phyloP scores from a whole-genome alignment of 106 monocot species.

The Iris macrosiphon region DNA sequence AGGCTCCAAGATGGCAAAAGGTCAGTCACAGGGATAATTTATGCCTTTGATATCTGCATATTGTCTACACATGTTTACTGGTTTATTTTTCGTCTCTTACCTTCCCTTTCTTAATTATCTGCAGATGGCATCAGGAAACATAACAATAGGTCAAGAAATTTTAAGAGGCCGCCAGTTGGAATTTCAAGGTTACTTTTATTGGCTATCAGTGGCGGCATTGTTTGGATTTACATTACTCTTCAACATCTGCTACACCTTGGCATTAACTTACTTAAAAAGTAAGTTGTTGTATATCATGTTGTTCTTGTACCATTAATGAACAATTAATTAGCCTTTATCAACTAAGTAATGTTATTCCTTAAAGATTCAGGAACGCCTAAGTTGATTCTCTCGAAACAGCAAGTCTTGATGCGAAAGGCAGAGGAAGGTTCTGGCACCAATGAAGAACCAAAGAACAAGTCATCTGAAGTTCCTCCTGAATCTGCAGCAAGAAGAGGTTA shows the following conservation, averaged over 20 bases:
- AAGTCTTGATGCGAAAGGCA: neutral
- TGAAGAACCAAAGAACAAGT: neutral
- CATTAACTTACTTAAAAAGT: slow-evolving; percentile 14
- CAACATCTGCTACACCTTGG: slow-evolving; percentile 11
- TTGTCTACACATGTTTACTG: too few relatives aligned
- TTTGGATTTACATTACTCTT: slow-evolving; percentile 9
- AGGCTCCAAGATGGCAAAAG: slow-evolving; percentile 22
- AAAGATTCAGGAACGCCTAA: slow-evolving; percentile 11
- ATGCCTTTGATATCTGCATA: too few relatives aligned
- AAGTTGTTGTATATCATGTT: neutral
- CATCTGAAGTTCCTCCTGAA: neutral
- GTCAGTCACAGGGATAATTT: too few relatives aligned
- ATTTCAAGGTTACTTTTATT: slow-evolving; percentile 4
- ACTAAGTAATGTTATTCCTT: too few relatives aligned
- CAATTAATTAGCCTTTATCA: neutral
- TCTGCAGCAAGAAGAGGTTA: neutral
- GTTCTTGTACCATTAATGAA: neutral
- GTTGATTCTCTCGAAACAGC: neutral
- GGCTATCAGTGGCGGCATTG: slow-evolving; percentile 18
- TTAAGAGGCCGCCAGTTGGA: slow-evolving; percentile 5
- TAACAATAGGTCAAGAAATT: slow-evolving; percentile 6
- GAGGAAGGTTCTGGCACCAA: neutral
- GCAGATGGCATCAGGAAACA: slow-evolving; percentile 6
- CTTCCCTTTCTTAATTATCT: neutral
- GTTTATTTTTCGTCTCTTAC: too few relatives aligned